Evolutionary conservation across 1,139 yeast genomes (phyloP), one percentile per base, ranked within the genome.

Genomic region (Saccharomyces hybrid): DNA sequence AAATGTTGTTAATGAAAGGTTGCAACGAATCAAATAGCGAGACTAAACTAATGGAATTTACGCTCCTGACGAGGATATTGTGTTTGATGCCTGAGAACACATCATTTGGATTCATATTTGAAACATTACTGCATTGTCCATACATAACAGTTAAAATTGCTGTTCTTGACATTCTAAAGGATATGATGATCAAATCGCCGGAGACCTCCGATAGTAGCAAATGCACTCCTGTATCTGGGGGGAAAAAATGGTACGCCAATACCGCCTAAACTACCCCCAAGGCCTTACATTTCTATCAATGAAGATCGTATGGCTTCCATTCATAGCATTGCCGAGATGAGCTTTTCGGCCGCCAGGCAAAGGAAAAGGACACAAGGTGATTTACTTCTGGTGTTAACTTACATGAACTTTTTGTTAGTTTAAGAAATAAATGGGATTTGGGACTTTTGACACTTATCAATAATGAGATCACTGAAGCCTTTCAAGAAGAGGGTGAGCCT

Each of bases 111-210:
- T 88, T 86, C 64, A 73, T 88, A 21, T 65, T 76, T 46, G 93
- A 88, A 65, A 78, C 93, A 0, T 74, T 91, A 56, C 72, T 75
- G 38, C 75, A 79, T 55, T 88, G 95, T 65, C 95, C 96, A 1
- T 83, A 76, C 66, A 80, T 77, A 47, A 76, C 77, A 48, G 79
- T 81, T 24, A 82, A 83, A 60, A 77, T 83, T 28, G 81, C 82
- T 2, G 72, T 84, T 51, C 77, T 88, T 14, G 81, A 84, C 2
- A 80, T 88, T 28, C 76, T 88, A 62, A 89, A 86, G 66, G 87
- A 83, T 59, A 74, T 88, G 57, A 71, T 81, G 60, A 67, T 76
- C 29, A 72, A 75, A 57, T 55, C 57, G 38, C 41, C 48, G 50
- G 11, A 34, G 32, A 3, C 27, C 7, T 32, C 29, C 28, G 53